Percentiles rank a stretch among this genome's conserved stretches.
Conservation (phyloP, 768 basidiomycete species). For the Pulveroboletus sp. region DNA sequence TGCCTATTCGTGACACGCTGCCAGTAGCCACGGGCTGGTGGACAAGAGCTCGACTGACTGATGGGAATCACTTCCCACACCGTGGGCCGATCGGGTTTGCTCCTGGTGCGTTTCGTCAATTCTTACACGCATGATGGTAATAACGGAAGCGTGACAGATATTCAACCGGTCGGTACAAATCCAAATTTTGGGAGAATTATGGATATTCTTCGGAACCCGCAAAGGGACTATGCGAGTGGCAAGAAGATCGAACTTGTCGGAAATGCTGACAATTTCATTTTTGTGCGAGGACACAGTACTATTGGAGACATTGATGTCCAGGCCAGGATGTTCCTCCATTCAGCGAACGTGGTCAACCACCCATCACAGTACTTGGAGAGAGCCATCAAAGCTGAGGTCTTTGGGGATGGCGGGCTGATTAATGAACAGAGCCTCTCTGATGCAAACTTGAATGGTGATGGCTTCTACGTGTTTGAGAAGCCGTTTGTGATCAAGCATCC, state of each 20-base stretch:
- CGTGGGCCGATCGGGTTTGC: neutral
- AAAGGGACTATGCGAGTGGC: neutral
- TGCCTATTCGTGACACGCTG: conserved; percentile 4
- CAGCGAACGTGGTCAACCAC: neutral
- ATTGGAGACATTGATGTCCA: conserved; percentile 6
- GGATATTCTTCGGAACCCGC: neutral
- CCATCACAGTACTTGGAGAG: neutral
- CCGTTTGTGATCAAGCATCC: conserved; percentile 2
- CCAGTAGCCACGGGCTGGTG: conserved; percentile 14
- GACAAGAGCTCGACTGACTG: neutral
- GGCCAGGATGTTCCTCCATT: neutral
- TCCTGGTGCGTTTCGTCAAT: neutral
- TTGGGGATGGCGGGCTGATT: neutral
- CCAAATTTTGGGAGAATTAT: neutral
- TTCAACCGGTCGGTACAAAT: conserved; percentile 8
- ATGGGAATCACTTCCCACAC: conserved; percentile 4
- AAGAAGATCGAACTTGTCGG: conserved; percentile 1
- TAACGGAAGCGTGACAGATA: neutral
- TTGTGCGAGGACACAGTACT: conserved; percentile 12
- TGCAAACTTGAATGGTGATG: neutral
- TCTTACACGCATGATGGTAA: no score
- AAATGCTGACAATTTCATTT: conserved; percentile 4
- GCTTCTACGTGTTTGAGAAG: conserved; percentile 6
- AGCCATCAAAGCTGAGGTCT: neutral
- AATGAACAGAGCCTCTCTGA: conserved; percentile 4